Conservation (phyloP, 106 monocot species). For the Apostasia shenzhenica region DNA sequence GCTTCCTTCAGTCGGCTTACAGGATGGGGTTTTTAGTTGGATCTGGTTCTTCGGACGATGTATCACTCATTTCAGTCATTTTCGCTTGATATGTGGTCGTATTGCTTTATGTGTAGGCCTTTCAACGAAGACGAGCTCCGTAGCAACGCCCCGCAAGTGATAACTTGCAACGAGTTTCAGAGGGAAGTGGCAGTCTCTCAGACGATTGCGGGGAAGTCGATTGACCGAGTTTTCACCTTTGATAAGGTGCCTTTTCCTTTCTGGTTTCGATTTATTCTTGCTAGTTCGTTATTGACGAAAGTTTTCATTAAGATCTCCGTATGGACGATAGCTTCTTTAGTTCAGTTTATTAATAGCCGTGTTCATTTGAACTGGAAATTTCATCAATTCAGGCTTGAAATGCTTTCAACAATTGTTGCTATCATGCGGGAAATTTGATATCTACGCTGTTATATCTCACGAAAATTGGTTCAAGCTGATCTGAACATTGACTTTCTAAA, state of each 20-base stretch:
- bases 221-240: constrained; percentile 91
- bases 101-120: constrained; percentile 37
- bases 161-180: constrained; percentile 90
- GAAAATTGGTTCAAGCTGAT: too few species aligned
- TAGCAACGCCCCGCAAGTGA: constrained; percentile 84
- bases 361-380: too few species aligned
- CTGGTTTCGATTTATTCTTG: background rate
- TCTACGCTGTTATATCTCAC: too few species aligned
- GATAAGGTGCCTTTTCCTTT: constrained; percentile 55
- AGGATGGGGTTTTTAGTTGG: constrained; percentile 15
- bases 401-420: too few species aligned
- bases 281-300: background rate
- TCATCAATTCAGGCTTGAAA: too few species aligned
- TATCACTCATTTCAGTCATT: background rate
- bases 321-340: background rate
- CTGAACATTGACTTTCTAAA: too few species aligned
- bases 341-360: background rate
- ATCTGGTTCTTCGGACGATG: background rate
- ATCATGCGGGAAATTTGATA: too few species aligned
- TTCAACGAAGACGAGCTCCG: constrained; percentile 85
- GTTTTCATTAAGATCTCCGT: background rate
- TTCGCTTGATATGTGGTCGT: background rate
- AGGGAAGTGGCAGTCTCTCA: constrained; percentile 85
- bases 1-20: background rate
- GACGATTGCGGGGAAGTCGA: constrained; percentile 78